Conservation (phyloP, 1,284 basidiomycete genomes). For the Heterobasidion occidentale region DNA sequence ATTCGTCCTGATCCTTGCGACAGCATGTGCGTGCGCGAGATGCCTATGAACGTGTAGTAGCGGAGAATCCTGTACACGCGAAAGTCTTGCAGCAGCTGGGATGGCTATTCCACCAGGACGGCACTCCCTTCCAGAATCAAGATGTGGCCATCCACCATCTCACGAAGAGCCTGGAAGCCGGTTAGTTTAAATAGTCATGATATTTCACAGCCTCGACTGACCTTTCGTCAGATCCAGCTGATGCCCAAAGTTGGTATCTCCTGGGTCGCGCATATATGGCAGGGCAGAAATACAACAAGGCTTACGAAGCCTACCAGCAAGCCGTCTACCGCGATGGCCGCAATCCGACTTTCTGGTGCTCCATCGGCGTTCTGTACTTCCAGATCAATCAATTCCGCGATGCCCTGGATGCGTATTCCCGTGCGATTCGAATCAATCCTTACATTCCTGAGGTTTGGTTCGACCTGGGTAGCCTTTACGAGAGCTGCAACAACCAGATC, state of each 20-base stretch:
- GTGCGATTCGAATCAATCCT: slow-evolving; percentile 96
- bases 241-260: slow-evolving; percentile 98
- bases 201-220: background rate
- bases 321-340: slow-evolving; percentile 98
- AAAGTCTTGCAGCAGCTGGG: slow-evolving; percentile 98
- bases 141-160: slow-evolving; percentile 91
- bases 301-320: slow-evolving; percentile 99
- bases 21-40: slow-evolving; percentile 88
- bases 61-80: slow-evolving; percentile 90
- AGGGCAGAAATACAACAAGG: slow-evolving; percentile 98
- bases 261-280: slow-evolving; percentile 98
- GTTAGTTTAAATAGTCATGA: slow-evolving; percentile 35
- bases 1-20: slow-evolving; percentile 2
- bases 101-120: slow-evolving; percentile 95
- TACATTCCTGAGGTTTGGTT: slow-evolving; percentile 99
- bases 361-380: slow-evolving; percentile 98
- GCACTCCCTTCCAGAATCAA: slow-evolving; percentile 91
- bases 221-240: slow-evolving; percentile 68
- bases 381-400: slow-evolving; percentile 99
- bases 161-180: slow-evolving; percentile 90
- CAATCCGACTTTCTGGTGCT: slow-evolving; percentile 99
- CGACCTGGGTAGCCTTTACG: slow-evolving; percentile 94
- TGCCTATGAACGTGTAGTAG: slow-evolving; percentile 94
- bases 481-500: slow-evolving; percentile 99
- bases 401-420: slow-evolving; percentile 96